Evolutionary conservation across 768 basidiomycete species (phyloP), one percentile per base, ranked within the genome.

Genomic region (Lactarius indigo): DNA sequence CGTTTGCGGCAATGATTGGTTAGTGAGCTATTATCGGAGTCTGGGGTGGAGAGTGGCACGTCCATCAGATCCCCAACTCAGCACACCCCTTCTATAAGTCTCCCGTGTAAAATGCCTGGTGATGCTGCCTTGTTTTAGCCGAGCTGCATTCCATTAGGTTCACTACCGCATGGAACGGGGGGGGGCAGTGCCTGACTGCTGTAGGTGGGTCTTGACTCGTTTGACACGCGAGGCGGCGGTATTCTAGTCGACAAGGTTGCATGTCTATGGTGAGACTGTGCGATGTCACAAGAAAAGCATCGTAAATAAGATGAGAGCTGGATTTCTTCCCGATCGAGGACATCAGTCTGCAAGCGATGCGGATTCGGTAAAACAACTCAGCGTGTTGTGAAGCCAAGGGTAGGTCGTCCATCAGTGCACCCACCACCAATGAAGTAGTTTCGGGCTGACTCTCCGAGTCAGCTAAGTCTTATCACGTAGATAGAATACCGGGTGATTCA

Each of bases 321-420:
- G 90, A 91, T 81, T 90, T 91, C 78, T 87, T 95, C 31, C 91
- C 87, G 0, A 98, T 73, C 0, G 91, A 94, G 5, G 94, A 90
- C 52, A 98, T 93, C 96, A 98, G 7, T 95, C 93, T 20, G 96
- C 96, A 3, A 99, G 79, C 2, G 96, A 77, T 13, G 82, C 85
- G 12, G 71, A 80, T 74, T 77, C 77, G 15, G 74, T 71, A 26
- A 64, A 66, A 2, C 65, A 73, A 52, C 71, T 60, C n/a, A 68
- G 69, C 10, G 10, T 31, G 63, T 68, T n/a, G 42, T 66, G 35
- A 69, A 70, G 55, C 42, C 66, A 68, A 65, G 71, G 15, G 68
- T 63, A 12, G 64, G 30, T n/a, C 8, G 8, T 35, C 35, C 35
- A 12, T 35, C 35, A n/a, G n/a, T n/a, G n/a, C n/a, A 35, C 35